phyloP scores from a whole-genome alignment of 306 rosid genomes.

The Chamaecrista fasciculata region DNA sequence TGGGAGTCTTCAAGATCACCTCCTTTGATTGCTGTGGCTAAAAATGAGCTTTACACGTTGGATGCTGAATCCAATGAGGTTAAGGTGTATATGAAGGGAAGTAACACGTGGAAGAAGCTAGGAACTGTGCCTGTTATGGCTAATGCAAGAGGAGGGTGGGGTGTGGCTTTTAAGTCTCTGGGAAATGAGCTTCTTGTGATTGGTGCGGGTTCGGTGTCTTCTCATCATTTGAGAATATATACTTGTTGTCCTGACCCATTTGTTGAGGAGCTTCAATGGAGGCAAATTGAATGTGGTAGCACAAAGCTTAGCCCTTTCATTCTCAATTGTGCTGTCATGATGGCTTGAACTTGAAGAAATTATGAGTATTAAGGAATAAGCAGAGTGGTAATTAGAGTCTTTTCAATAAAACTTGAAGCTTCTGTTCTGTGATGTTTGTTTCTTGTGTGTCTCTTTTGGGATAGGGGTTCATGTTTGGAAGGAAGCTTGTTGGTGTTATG shows the following conservation, averaged over 20 bases:
- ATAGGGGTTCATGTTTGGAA: no score
- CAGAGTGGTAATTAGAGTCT: neutral
- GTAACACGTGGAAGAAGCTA: no score
- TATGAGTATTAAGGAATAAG: constrained; percentile 22
- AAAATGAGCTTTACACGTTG: no score
- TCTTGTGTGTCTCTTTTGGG: no score
- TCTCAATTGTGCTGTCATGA: constrained; percentile 73
- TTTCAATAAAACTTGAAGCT: neutral
- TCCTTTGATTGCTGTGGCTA: no score
- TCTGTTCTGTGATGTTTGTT: neutral
- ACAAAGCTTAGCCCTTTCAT: constrained; percentile 52
- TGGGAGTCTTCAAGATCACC: no score
- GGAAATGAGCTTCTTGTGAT: no score
- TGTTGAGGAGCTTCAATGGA: constrained; percentile 59
- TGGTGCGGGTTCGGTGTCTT: constrained; percentile 38
- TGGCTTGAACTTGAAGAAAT: constrained; percentile 61
- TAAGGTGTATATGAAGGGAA: no score
- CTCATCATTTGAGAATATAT: constrained; percentile 35
- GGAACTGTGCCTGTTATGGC: no score
- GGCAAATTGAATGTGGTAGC: constrained; percentile 40
- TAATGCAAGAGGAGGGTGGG: no score
- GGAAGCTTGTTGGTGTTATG: constrained; percentile 19
- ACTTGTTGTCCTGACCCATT: constrained; percentile 60
- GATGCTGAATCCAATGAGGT: no score
- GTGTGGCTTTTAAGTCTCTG: no score